These are phyloP conservation scores for Gardenia jasminoides DNA, from an alignment of 257 asterid genomes.

Conservation along the genomic window DNA sequence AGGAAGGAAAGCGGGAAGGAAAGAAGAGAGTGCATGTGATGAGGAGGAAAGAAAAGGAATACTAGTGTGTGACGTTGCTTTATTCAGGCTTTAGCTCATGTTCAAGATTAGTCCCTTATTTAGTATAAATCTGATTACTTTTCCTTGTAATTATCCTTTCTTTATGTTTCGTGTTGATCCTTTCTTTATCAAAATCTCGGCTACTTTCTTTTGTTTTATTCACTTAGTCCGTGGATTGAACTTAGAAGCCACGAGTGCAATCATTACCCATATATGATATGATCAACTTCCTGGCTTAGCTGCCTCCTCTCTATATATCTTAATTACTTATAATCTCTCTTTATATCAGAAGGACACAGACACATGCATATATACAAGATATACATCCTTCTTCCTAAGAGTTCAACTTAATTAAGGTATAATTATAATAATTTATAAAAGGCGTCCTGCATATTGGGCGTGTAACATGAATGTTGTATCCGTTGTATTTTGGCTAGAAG, in stretches of 20 bases:
- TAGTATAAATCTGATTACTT: constrained; percentile 4
- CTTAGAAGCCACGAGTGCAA: constrained; percentile 23
- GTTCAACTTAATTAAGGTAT: too few species aligned
- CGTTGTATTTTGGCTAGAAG: too few species aligned
- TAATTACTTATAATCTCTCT: too few species aligned
- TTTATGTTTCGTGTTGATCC: constrained; percentile 9
- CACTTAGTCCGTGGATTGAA: neutral
- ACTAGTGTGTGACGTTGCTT: too few species aligned
- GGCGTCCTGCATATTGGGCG: too few species aligned
- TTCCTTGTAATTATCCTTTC: neutral
- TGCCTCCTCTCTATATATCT: neutral
- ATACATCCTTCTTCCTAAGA: neutral
- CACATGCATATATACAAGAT: neutral
- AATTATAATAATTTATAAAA: too few species aligned
- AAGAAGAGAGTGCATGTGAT: neutral
- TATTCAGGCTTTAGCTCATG: constrained; percentile 9
- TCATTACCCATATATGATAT: neutral
- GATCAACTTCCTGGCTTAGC: constrained; percentile 18
- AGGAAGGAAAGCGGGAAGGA: too few species aligned
- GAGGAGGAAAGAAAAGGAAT: too few species aligned
- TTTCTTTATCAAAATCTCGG: constrained; percentile 5
- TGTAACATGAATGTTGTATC: too few species aligned
- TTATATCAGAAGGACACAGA: too few species aligned
- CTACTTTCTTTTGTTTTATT: constrained; percentile 10
- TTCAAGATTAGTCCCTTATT: constrained; percentile 13